A percentile compares a stretch with the other conserved stretches of the same genome.
These are phyloP conservation scores for Neonectria punicea DNA, from an alignment of 2,329 filamentous ascomycete species.

Conservation along the genomic window DNA sequence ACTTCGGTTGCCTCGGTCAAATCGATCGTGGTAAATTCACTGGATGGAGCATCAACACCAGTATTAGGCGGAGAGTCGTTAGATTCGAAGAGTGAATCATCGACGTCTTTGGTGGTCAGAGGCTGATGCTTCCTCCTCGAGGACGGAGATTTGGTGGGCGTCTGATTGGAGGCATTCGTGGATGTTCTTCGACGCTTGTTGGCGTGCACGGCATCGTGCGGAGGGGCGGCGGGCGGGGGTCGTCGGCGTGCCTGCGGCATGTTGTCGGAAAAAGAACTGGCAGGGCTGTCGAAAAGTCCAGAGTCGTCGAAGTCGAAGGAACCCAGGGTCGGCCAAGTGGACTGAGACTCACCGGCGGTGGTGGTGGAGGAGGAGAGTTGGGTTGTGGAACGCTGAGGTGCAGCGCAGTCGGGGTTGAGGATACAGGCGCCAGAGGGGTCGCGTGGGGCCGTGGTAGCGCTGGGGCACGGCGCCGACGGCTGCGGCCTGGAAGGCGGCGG, in stretches of 20 bases:
- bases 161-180: slow-evolving; percentile 17
- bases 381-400: slow-evolving; percentile 35
- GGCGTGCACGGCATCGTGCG: slow-evolving; percentile 21
- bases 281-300: slow-evolving; percentile 38
- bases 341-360: slow-evolving; percentile 40
- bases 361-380: slow-evolving; percentile 37
- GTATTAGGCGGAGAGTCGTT: slow-evolving; percentile 26
- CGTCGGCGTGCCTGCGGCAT: slow-evolving; percentile 42
- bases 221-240: slow-evolving; percentile 29
- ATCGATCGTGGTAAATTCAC: slow-evolving; percentile 48
- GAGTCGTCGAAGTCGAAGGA: slow-evolving; percentile 44
- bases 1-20: slow-evolving; percentile 55
- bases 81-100: slow-evolving; percentile 46
- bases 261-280: slow-evolving; percentile 44
- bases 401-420: slow-evolving; percentile 24
- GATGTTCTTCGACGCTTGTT: slow-evolving; percentile 44
- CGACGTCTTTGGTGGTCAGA: slow-evolving; percentile 28
- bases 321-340: slow-evolving; percentile 43
- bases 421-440: slow-evolving; percentile 35
- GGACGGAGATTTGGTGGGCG: slow-evolving; percentile 17
- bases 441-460: slow-evolving; percentile 33
- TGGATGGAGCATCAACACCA: slow-evolving; percentile 29
- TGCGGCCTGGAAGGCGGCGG: slow-evolving; percentile 26
- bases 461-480: slow-evolving; percentile 29
- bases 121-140: slow-evolving; percentile 15